Percentiles rank a stretch among this genome's conserved stretches.
phyloP scores from a whole-genome alignment of 176 grass and related monocot genomes.

The Oryza australiensis region DNA sequence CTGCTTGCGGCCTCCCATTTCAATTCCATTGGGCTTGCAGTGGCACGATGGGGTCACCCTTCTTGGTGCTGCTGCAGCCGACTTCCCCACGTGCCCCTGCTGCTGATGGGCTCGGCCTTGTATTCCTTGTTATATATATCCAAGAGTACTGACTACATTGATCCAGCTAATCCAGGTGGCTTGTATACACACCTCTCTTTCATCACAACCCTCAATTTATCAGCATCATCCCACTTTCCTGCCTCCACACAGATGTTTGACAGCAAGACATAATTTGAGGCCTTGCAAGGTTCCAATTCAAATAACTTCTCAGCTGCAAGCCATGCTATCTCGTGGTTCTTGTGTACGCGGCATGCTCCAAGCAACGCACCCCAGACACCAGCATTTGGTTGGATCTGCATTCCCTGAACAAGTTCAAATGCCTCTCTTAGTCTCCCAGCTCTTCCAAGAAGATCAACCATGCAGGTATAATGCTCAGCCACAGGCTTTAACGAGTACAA shows the following conservation, averaged over 20 bases:
- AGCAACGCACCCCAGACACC: conserved; percentile 68
- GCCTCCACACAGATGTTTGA: conserved; percentile 61
- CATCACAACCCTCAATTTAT: conserved; percentile 55
- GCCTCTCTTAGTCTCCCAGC: conserved; percentile 48
- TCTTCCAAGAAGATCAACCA: conserved; percentile 61
- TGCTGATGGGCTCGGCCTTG: neutral
- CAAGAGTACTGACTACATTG: neutral
- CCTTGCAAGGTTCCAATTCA: conserved; percentile 54
- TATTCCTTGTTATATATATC: neutral
- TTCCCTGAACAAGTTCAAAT: conserved; percentile 52
- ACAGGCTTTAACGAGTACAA: conserved; percentile 37
- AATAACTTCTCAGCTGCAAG: conserved; percentile 48
- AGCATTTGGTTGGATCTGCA: conserved; percentile 48
- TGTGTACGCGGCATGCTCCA: conserved; percentile 53
- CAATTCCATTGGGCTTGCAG: neutral
- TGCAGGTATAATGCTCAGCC: conserved; percentile 69
- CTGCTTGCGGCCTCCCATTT: neutral
- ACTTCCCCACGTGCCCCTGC: neutral
- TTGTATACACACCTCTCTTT: conserved; percentile 51
- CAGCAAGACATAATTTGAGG: conserved; percentile 60
- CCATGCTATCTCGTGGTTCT: conserved; percentile 50
- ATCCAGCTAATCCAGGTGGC: conserved; percentile 55
- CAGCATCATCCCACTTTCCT: conserved; percentile 61
- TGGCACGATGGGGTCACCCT: neutral
- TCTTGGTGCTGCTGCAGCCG: neutral